Base-by-base conservation (phyloP, 164 flowering plant genomes). In the Hamamelis virginiana region DNA sequence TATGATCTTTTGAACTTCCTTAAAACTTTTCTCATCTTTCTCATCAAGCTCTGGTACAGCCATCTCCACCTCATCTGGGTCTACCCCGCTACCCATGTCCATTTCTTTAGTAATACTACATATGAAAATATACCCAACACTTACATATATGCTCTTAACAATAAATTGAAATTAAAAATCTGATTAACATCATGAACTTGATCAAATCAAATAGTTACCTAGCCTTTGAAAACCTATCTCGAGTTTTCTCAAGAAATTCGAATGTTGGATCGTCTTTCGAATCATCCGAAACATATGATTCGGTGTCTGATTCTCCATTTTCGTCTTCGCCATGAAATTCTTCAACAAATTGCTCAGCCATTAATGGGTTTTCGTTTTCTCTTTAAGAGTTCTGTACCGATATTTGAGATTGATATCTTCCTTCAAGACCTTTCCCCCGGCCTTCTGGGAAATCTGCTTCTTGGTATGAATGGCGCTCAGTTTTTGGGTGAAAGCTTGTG, bases 191-290 rank as follows among this genome's bases (percentile, higher is more conserved):
- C n/a, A 23, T 9, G n/a, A 13, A 33, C n/a, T 27, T 59, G 14
- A 60, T 43, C 0, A 18, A 45, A 33, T 48, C 43, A 59, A 33
- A 53, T 15, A 69, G 78, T 26, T 26, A 81, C 86, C 80, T 57
- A 25, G 74, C n/a, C 51, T 75, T 73, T 0, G 90, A 85, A 23
- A 89, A 65, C n/a, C 67, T 62, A 1, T 80, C 77, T 16, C 71
- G 72, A 16, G 87, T 76, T 60, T 84, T 84, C 66, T 84, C 84
- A 8, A 78, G 67, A 47, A 74, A 21, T 56, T 77, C 82, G 59
- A 68, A 87, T 21, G 76, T 76, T 41, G 94, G 91, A 48, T 88
- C 94, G 3, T 75, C 74, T 41, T 75, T 80, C 1, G 83, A 85
- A 68, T 84, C 85, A 50, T 84, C 82, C 0, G 76, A 69, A 23